Evolutionary conservation across 345 rosid species (phyloP).

Genomic region (Conringia planisiliqua): DNA sequence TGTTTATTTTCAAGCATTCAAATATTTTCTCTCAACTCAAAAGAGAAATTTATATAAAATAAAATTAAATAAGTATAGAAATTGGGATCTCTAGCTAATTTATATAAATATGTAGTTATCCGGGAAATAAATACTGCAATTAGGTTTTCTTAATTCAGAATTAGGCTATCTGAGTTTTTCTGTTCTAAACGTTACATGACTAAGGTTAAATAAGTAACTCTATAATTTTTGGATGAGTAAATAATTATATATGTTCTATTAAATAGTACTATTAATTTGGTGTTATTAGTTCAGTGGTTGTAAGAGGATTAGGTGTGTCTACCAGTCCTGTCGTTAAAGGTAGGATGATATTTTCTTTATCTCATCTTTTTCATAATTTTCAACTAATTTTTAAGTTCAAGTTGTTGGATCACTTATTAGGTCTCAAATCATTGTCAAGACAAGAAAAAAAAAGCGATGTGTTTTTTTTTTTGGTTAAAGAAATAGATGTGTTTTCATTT

Average conservation of each 20-base stretch:
- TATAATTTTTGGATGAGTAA: background rate
- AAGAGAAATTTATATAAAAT: background rate
- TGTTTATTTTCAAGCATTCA: background rate
- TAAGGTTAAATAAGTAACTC: background rate
- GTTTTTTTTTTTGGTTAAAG: background rate
- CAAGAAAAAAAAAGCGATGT: background rate
- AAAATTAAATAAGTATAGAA: background rate
- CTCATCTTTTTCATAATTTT: background rate
- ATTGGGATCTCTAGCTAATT: background rate
- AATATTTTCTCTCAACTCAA: background rate
- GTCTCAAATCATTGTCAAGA: constrained; percentile 22
- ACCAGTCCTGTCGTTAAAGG: constrained; percentile 31
- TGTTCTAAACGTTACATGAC: background rate
- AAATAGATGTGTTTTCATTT: background rate
- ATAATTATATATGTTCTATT: background rate
- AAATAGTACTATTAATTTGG: constrained; percentile 26
- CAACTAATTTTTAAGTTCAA: constrained; percentile 24
- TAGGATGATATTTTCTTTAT: constrained; percentile 19
- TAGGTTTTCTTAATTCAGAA: background rate
- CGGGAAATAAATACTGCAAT: background rate
- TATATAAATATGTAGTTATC: background rate
- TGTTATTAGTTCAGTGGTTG: constrained; percentile 25
- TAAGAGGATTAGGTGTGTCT: constrained; percentile 36
- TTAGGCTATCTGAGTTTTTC: background rate
- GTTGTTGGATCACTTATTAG: constrained; percentile 33